Percentiles rank a stretch among this genome's conserved stretches.
phyloP scores from a whole-genome alignment of 805 yeast genomes.

The Candida incommunis region DNA sequence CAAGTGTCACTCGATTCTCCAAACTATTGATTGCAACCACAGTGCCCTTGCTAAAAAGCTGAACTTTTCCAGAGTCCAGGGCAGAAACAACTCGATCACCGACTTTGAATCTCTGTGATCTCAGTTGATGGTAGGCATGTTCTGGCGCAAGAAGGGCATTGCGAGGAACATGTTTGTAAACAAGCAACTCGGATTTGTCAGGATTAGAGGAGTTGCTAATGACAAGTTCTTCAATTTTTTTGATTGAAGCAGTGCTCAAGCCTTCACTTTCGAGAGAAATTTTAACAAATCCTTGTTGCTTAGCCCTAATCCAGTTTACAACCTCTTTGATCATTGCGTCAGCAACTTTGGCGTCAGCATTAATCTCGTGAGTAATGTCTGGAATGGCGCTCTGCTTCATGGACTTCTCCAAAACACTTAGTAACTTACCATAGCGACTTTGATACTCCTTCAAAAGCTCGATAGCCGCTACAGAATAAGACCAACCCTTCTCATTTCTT shows the following conservation, averaged over 20 bases:
- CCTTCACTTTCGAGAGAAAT: constrained; percentile 72
- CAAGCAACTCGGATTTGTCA: constrained; percentile 35
- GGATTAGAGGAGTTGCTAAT: constrained; percentile 28
- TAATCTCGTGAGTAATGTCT: constrained; percentile 9
- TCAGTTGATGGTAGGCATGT: constrained; percentile 54
- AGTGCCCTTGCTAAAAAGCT: constrained; percentile 77
- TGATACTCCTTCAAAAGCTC: constrained; percentile 49
- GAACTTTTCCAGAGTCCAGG: constrained; percentile 79
- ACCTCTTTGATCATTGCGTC: constrained; percentile 26
- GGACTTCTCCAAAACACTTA: constrained; percentile 25
- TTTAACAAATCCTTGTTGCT: constrained; percentile 29
- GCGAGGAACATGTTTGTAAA: constrained; percentile 70
- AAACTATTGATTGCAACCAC: constrained; percentile 59
- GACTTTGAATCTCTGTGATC: constrained; percentile 60
- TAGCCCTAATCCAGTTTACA: constrained; percentile 34
- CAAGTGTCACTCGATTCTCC: constrained; percentile 40
- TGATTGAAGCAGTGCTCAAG: constrained; percentile 37
- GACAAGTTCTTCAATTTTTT: constrained; percentile 50
- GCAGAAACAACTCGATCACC: constrained; percentile 88
- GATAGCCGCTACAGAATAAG: constrained; percentile 62
- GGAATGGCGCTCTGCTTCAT: constrained; percentile 10
- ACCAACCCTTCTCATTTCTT: constrained; percentile 60
- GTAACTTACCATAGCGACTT: constrained; percentile 46
- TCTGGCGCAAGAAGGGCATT: constrained; percentile 69
- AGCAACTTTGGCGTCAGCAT: constrained; percentile 16